Percentiles rank a stretch among this genome's conserved stretches.
Evolutionary conservation across 2,329 filamentous ascomycete genomes (phyloP).

Genomic region (Pestalotiopsis sp.): DNA sequence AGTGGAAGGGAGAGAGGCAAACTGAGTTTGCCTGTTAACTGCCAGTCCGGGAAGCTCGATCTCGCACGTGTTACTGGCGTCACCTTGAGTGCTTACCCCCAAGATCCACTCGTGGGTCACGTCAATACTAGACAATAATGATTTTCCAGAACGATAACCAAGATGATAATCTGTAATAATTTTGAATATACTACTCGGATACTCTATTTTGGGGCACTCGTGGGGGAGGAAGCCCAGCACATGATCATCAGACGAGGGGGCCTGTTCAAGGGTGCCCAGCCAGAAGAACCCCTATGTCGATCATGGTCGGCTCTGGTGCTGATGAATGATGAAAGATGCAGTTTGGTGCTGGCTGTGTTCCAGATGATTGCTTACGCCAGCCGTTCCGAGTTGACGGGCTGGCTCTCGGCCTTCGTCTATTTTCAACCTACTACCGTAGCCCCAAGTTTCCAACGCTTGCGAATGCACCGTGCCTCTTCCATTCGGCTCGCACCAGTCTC

Average conservation of each 20-base stretch:
- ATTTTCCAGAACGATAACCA: background rate
- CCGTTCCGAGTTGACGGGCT: background rate
- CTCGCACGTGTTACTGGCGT: slow-evolving; percentile 3
- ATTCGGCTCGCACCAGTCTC: background rate
- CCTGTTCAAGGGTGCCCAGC: background rate
- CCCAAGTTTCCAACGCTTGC: background rate
- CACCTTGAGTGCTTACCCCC: background rate
- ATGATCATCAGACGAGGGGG: background rate
- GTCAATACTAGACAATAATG: background rate
- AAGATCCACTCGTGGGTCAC: background rate
- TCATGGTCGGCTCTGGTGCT: background rate
- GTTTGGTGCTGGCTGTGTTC: background rate
- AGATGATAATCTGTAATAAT: background rate
- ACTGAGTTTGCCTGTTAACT: background rate
- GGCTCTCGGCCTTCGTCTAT: background rate
- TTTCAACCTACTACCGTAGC: background rate
- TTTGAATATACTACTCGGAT: background rate
- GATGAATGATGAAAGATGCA: background rate
- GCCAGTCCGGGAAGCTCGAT: slow-evolving; percentile 10
- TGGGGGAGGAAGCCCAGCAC: background rate
- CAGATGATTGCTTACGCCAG: slow-evolving; percentile 4
- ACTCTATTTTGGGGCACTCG: background rate
- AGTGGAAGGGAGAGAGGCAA: background rate
- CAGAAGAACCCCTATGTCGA: background rate
- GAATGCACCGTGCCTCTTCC: background rate